Conservation (phyloP, 1,139 yeast species). For the Suhomyces guaymorum region DNA sequence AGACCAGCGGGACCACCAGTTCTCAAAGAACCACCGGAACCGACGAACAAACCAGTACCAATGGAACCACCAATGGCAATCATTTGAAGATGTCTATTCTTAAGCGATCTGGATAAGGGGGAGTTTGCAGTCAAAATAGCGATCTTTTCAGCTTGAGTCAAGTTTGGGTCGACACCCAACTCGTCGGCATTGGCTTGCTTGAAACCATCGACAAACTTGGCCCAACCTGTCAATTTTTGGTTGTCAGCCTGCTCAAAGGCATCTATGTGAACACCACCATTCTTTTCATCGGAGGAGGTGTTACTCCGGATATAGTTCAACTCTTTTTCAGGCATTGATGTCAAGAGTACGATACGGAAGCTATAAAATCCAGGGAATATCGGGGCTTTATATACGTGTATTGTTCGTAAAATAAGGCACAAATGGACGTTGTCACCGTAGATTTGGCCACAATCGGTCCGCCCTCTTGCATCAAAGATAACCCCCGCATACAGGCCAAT, state of each 20-base stretch:
- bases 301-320: conserved; percentile 43
- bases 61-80: conserved; percentile 87
- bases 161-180: conserved; percentile 63
- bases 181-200: conserved; percentile 50
- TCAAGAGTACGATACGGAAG: background rate
- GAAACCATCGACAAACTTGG: conserved; percentile 55
- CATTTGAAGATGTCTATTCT: conserved; percentile 71
- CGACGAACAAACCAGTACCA: conserved; percentile 80
- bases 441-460: no score
- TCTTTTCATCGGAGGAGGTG: conserved; percentile 40
- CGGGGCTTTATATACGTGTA: background rate
- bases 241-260: conserved; percentile 38
- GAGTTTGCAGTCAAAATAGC: conserved; percentile 67
- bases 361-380: background rate
- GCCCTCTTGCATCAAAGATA: background rate
- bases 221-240: conserved; percentile 36
- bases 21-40: conserved; percentile 66
- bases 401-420: no score
- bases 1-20: conserved; percentile 83
- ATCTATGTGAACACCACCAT: conserved; percentile 45
- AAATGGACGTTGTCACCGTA: no score
- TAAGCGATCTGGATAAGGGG: conserved; percentile 66
- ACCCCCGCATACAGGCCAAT: conserved; percentile 1
- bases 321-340: conserved; percentile 44
- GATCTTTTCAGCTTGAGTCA: conserved; percentile 67